A percentile compares a stretch with the other conserved stretches of the same genome.
phyloP scores from a whole-genome alignment of 2,329 filamentous ascomycete species.

The Elsinoe batatas region DNA sequence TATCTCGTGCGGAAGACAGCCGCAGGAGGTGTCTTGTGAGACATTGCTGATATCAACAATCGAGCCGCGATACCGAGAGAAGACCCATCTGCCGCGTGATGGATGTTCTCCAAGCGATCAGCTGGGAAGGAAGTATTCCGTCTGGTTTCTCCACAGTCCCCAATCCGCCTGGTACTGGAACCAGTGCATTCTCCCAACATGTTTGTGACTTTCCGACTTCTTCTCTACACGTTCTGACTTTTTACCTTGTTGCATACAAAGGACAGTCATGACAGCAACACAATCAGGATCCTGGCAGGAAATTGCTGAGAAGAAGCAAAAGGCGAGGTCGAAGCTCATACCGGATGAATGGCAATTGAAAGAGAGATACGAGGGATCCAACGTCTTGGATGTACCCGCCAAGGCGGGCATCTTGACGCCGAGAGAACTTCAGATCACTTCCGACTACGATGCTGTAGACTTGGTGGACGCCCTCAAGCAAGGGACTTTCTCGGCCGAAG shows the following conservation, averaged over 20 bases:
- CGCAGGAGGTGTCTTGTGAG: not conserved
- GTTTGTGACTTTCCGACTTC: too few species aligned
- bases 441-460: constrained; percentile 37
- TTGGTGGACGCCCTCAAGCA: constrained; percentile 28
- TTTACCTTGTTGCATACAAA: not conserved
- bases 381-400: constrained; percentile 39
- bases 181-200: too few species aligned
- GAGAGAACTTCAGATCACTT: constrained; percentile 45
- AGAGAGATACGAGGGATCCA: constrained; percentile 12
- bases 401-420: constrained; percentile 40
- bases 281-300: constrained; percentile 2
- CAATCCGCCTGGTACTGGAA: too few species aligned
- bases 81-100: too few species aligned
- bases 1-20: not conserved
- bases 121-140: not conserved
- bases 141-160: not conserved
- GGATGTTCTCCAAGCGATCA: not conserved
- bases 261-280: not conserved
- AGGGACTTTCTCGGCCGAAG: constrained; percentile 22
- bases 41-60: not conserved
- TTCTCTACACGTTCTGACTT: too few species aligned
- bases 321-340: constrained; percentile 16
- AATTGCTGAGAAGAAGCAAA: constrained; percentile 14
- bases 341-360: constrained; percentile 14
- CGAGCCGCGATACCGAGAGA: not conserved